Percentiles rank a stretch among this genome's conserved stretches.
These are phyloP conservation scores for Wickerhamiella dianesei DNA, from an alignment of 805 yeast genomes.

Conservation along the genomic window DNA sequence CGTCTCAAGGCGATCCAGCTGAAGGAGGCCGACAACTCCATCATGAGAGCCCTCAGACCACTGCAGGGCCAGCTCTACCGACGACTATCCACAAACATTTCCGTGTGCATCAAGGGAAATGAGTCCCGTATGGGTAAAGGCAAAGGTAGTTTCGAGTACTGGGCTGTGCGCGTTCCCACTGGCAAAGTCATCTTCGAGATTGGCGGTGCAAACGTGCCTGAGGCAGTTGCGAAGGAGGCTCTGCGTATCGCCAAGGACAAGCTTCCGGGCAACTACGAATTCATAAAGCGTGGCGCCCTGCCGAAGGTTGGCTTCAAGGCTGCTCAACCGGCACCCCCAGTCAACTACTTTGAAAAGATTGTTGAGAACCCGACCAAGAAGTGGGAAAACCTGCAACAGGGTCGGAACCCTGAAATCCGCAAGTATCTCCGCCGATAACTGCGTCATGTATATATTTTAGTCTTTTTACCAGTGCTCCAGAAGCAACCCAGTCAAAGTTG, in stretches of 20 bases:
- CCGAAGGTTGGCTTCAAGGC: constrained; percentile 60
- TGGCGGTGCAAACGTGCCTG: constrained; percentile 62
- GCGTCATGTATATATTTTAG: neutral
- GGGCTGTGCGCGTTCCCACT: constrained; percentile 94
- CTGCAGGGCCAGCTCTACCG: constrained; percentile 58
- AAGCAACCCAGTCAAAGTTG: no score
- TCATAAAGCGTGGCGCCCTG: constrained; percentile 45
- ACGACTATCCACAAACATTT: constrained; percentile 69
- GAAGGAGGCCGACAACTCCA: constrained; percentile 77
- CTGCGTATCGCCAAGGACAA: constrained; percentile 79
- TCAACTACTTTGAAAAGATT: constrained; percentile 43
- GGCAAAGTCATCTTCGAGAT: constrained; percentile 88
- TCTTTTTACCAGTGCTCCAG: neutral
- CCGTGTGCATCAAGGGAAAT: constrained; percentile 93
- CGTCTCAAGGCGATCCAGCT: constrained; percentile 78
- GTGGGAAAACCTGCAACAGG: constrained; percentile 25
- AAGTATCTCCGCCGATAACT: constrained; percentile 48
- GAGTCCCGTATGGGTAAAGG: constrained; percentile 99
- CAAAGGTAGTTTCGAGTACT: constrained; percentile 92
- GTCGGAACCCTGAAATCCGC: constrained; percentile 35
- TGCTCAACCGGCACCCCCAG: constrained; percentile 33
- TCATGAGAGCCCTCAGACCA: constrained; percentile 73
- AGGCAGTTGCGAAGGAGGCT: constrained; percentile 79
- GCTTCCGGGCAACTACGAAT: constrained; percentile 84
- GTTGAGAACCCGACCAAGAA: constrained; percentile 52